phyloP scores from a whole-genome alignment of 805 yeast genomes.

The Millerozyma miso region DNA sequence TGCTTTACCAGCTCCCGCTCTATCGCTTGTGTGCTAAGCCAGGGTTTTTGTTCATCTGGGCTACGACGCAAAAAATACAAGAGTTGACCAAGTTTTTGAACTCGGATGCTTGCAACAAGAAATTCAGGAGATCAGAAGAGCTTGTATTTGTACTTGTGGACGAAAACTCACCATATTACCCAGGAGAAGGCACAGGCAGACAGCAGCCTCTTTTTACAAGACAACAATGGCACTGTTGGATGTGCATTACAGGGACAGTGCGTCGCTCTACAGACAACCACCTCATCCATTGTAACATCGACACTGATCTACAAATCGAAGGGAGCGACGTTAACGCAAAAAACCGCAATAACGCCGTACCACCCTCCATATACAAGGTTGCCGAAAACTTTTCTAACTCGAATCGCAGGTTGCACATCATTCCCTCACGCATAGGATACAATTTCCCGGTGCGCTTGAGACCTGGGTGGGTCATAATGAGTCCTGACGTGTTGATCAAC shows the following conservation, averaged over 20 bases:
- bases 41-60: conserved; percentile 85
- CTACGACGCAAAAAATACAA: conserved; percentile 67
- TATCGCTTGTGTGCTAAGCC: conserved; percentile 76
- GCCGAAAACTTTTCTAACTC: conserved; percentile 88
- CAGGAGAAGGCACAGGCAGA: conserved; percentile 39
- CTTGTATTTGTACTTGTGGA: conserved; percentile 75
- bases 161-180: conserved; percentile 60
- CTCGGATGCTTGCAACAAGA: conserved; percentile 48
- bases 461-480: conserved; percentile 87
- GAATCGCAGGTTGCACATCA: conserved; percentile 75
- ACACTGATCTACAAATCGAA: conserved; percentile 82
- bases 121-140: conserved; percentile 87
- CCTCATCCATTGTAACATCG: conserved; percentile 86
- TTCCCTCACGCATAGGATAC: conserved; percentile 68
- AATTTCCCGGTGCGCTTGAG: conserved; percentile 62
- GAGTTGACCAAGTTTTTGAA: conserved; percentile 54
- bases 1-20: conserved; percentile 63
- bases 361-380: conserved; percentile 70
- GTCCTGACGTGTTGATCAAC: conserved; percentile 72
- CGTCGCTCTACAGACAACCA: conserved; percentile 80
- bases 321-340: conserved; percentile 8
- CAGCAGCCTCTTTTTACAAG: conserved; percentile 47
- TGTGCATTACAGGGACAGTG: conserved; percentile 95
- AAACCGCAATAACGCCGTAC: conserved; percentile 32
- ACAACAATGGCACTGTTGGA: conserved; percentile 95